A percentile compares a stretch with the other conserved stretches of the same genome.
These are phyloP conservation scores for Fraxinus sp. DNA, from an alignment of 305 asterid species.

Conservation along the genomic window DNA sequence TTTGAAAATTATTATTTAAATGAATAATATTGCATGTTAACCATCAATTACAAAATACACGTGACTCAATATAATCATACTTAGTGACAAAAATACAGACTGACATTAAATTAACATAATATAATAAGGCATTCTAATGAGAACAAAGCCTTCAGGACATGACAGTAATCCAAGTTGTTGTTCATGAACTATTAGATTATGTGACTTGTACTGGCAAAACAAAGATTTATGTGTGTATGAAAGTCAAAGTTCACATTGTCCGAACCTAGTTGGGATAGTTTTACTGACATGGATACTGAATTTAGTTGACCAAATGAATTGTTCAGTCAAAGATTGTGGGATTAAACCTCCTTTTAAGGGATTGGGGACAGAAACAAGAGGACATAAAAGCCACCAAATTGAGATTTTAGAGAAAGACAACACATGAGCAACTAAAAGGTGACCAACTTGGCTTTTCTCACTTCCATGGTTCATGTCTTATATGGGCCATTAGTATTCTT, in stretches of 20 bases:
- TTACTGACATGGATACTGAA: conserved; percentile 43
- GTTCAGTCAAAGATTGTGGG: conserved; percentile 48
- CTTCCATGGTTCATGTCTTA: conserved; percentile 44
- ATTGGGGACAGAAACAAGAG: conserved; percentile 39
- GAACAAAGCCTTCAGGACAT: conserved; percentile 27
- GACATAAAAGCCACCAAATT: conserved; percentile 51
- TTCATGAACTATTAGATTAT: conserved; percentile 13
- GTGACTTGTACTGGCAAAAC: conserved; percentile 2
- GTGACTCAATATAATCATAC: neutral
- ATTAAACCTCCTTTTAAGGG: conserved; percentile 52
- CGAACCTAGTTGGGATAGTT: conserved; percentile 61
- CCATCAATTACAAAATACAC: neutral
- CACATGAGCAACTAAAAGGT: conserved; percentile 38
- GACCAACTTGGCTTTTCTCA: conserved; percentile 52
- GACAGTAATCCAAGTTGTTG: conserved; percentile 19
- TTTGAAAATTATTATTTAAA: neutral
- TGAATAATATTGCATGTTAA: neutral
- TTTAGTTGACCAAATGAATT: conserved; percentile 36
- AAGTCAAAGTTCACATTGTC: conserved; percentile 73
- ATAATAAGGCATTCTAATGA: neutral
- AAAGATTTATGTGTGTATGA: conserved; percentile 32
- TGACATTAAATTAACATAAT: neutral
- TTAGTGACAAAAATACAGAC: too few species aligned
- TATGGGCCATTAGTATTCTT: conserved; percentile 21
- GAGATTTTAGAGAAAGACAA: conserved; percentile 38